Evolutionary conservation across 2,329 filamentous ascomycete species (phyloP).

Genomic region (Pseudopithomyces chartarum): DNA sequence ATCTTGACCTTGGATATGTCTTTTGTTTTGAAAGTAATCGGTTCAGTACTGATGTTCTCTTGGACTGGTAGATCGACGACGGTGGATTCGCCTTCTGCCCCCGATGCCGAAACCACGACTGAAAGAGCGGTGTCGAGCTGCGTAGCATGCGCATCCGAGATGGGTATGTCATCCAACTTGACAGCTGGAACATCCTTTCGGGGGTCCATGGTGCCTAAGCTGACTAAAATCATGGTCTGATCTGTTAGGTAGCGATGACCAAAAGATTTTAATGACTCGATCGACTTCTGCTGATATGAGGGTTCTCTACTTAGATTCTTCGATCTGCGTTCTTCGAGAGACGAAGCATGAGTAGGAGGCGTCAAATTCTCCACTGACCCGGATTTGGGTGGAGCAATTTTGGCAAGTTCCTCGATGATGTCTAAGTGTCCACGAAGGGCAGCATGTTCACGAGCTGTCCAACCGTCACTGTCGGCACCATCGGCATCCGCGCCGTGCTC

Average conservation of each 20-base stretch:
- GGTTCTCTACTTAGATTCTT: constrained; percentile 46
- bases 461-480: constrained; percentile 82
- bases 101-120: constrained; percentile 83
- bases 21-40: constrained; percentile 82
- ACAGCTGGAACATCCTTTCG: constrained; percentile 81
- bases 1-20: constrained; percentile 84
- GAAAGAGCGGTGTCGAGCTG: constrained; percentile 94
- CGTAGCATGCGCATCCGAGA: constrained; percentile 86
- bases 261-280: constrained; percentile 90
- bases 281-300: constrained; percentile 51
- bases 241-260: constrained; percentile 93
- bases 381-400: constrained; percentile 54
- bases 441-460: constrained; percentile 93
- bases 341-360: constrained; percentile 60
- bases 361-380: constrained; percentile 32
- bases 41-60: constrained; percentile 91
- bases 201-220: constrained; percentile 92
- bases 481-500: constrained; percentile 77
- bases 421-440: constrained; percentile 84
- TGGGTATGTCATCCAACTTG: constrained; percentile 83
- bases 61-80: constrained; percentile 92
- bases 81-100: constrained; percentile 83
- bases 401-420: constrained; percentile 73
- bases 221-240: constrained; percentile 88
- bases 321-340: constrained; percentile 56